Base-by-base conservation (phyloP, 78 protist genomes). In the Cyanophora paradoxa region DNA sequence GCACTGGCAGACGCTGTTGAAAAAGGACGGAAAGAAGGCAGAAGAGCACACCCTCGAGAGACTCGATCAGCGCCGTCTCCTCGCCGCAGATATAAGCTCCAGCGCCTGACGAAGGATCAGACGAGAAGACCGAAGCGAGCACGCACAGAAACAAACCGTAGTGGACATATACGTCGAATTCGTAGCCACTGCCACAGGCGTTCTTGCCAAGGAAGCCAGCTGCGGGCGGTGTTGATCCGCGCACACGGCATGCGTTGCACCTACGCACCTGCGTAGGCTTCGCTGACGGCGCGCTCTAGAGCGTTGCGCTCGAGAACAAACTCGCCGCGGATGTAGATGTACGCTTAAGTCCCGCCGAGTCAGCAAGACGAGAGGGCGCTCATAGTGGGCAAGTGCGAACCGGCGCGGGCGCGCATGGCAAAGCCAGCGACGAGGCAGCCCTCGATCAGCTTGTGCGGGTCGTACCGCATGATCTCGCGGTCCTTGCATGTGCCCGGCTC, bases 1-100 rank as follows among this genome's bases (percentile, higher is more conserved):
- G 28, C n/a, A n/a, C n/a, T n/a, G n/a, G n/a, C n/a, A n/a, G n/a
- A n/a, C n/a, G n/a, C n/a, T n/a, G 61, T 16, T 6, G 22, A 54
- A 13, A 13, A 13, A 54, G 61, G 61, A 54, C 13, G 61, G 61
- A 54, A 7, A 19, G 13, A 44, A 13, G 54, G 54, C 28, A 46
- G 54, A 46, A 24, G 26, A 52, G 93, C 72, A 86, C 87, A 36
- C 99, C 98, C 40, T 95, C 99, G 33, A 97, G 69, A 5, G 89
- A 77, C 67, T 97, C 96, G 54, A 97, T 88, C 63, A 97, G 81
- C 5, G 97, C 96, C 14, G 99, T 95, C 67, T 97, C 99, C 74
- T 97, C 99, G 30, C 99, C 99, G 73, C 99, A 97, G 72, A 97
- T 96, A 84, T 97, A 97, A 19, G 99, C 99, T 39, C 99, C 99